Conservation (phyloP, 2,329 filamentous ascomycete species). For the Aspergillus sp. region DNA sequence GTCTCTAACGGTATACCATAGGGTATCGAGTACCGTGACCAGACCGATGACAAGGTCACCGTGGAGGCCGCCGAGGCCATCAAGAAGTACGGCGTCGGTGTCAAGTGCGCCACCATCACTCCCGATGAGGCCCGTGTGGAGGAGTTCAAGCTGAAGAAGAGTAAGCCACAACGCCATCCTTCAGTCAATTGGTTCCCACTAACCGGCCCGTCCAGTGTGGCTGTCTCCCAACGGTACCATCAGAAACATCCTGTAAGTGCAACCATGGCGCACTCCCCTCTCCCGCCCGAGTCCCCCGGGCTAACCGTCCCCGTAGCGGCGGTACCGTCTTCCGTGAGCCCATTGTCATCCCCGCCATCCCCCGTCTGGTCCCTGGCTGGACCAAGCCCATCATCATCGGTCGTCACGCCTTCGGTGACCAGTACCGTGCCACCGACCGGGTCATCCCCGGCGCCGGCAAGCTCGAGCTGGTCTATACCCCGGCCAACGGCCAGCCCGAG, state of each 20-base stretch:
- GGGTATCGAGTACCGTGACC: conserved; percentile 88
- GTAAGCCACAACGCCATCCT: conserved; percentile 50
- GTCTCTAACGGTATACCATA: conserved; percentile 25
- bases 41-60: conserved; percentile 96
- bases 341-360: conserved; percentile 91
- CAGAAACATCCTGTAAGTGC: conserved; percentile 58
- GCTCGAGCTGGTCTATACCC: conserved; percentile 92
- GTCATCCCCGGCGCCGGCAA: conserved; percentile 82
- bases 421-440: conserved; percentile 94
- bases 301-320: conserved; percentile 49
- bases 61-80: conserved; percentile 93
- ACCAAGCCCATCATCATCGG: conserved; percentile 99
- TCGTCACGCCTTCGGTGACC: conserved; percentile 96
- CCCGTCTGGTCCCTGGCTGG: conserved; percentile 93
- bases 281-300: conserved; percentile 4
- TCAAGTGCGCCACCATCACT: conserved; percentile 99
- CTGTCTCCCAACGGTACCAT: conserved; percentile 92
- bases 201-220: conserved; percentile 68
- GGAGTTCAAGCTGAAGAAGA: conserved; percentile 99
- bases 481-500: conserved; percentile 73
- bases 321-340: conserved; percentile 99
- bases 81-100: conserved; percentile 97
- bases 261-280: not conserved
- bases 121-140: conserved; percentile 94
- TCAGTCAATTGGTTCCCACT: not conserved